Base-by-base conservation (phyloP, 768 basidiomycete genomes). In the Glaciozyma antarctica region DNA sequence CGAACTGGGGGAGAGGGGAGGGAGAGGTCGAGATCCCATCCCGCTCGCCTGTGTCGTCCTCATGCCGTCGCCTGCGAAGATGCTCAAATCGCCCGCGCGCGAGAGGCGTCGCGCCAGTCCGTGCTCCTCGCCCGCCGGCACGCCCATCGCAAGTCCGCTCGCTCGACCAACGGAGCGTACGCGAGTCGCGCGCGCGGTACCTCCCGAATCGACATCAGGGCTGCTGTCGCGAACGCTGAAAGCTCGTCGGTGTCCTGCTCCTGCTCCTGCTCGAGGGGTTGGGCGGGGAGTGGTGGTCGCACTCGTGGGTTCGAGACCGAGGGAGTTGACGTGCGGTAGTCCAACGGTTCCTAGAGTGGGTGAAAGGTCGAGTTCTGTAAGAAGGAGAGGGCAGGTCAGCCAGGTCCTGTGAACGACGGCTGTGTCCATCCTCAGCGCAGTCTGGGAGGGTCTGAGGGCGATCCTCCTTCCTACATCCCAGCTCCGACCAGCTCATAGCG, bases 301-400 rank as follows among this genome's bases (percentile, higher is more conserved):
- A 7, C 53, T 26, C 30, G 28, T 19, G 6, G 60, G 21, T 47
- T 64, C 65, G 41, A 55, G 32, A 2, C 28, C 49, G 28, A 58
- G 47, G 0, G 62, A 2, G 30, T 53, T 54, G 3, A 44, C 8
- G 4, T 66, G 62, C 1, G 65, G 69, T 2, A 66, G 63, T 3
- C 30, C 57, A 26, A 61, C 24, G 1, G 41, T 66, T 0, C 22
- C 26, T 13, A 28, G 2, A 1, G 56, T 48, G 1, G 69, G 69
- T 0, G 69, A 70, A 17, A 70, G 28, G n/a, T 70, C 69, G 57
- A 70, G 59, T 6, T 70, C 69, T 66, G 53, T 8, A 34, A 2
- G 15, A 43, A 32, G 43, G 12, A 38, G 49, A 16, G 24, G 17
- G 45, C 44, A 28, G 19, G 5, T 13, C 21, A 51, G 21, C 21